Evolutionary conservation across 1,284 basidiomycete species (phyloP), one percentile per base, ranked within the genome.

Genomic region (Cutaneotrichosporon cavernicola): DNA sequence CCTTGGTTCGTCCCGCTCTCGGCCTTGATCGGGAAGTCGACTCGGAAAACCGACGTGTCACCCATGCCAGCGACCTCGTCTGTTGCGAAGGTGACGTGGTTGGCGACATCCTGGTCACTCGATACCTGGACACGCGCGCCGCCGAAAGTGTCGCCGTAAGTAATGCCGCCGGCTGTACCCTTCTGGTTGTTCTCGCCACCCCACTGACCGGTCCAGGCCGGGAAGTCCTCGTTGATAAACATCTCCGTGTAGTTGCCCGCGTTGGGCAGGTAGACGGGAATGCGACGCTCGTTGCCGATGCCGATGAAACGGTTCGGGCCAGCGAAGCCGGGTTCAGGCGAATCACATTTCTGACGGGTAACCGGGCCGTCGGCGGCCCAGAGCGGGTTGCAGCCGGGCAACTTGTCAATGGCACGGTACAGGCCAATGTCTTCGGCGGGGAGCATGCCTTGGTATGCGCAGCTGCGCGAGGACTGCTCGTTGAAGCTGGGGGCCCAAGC

Each of bases 391-490:
- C 66, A 67, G 16, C 66, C 66, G 0, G 66, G 66, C 3, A 67
- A 55, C 43, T 61, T 21, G 55, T 57, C 31, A 50, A 67, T 53
- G 2, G 63, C 26, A 14, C 52, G 50, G 52, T 59, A 50, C 18
- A 60, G 16, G 22, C 66, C 66, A 2, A 65, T 47, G 26, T 67
- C 66, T 59, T 67, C 66, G 21, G 50, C 56, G 34, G 63, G 66
- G 56, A 67, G 52, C 50, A 49, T 40, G 46, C 61, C 61, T 56
- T 62, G 53, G 58, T 55, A 56, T n/a, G 50, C 38, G 53, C 62
- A 63, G 26, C 32, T n/a, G 30, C 32, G 36, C 18, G 43, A 21
- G 30, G n/a, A 16, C 36, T 63, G 43, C 16, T 49, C 3, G 61
- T 66, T 21, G 11, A 40, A 13, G 51, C 13, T 53, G 5, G 47